Evolutionary conservation across 495 filamentous ascomycete genomes (phyloP), one percentile per base, ranked within the genome.

Genomic region (Neurospora tetrasperma): DNA sequence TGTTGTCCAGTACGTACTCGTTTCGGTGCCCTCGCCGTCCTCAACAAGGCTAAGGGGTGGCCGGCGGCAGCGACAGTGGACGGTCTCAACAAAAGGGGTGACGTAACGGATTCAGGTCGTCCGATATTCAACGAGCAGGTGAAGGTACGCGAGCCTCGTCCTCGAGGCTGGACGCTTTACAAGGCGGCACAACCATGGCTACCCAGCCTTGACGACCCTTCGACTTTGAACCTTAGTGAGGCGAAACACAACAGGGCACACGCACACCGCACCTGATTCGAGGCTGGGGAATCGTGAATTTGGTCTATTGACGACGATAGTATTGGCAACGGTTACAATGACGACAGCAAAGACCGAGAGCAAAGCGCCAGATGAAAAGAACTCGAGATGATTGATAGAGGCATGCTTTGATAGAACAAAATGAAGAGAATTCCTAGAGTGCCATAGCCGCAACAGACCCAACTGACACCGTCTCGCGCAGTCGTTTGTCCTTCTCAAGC

Each of bases 391-490:
- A 62, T 31, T 18, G 14, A 35, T 18, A 35, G 11, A 38, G 4
- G 35, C 35, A 38, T 38, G 35, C 35, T 38, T 38, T 38, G 35
- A 38, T 38, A 38, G 5, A 27, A 23, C n/a, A 54, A 14, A 14
- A 27, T 10, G 10, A 23, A 54, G 10, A 54, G 20, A 54, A 1
- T 10, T 5, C 3, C 14, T 66, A 66, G 14, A 62, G 54, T 2
- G 54, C 54, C 54, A 62, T 62, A 9, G 54, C 54, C 38, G 74
- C 31, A 48, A 80, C 40, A 10, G 91, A 90, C n/a, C 92, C 92
- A 69, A 95, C 90, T 71, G 82, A 83, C 7, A 95, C 90, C 71
- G 77, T 74, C 78, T 90, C 88, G 73, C 85, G 82, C 39, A 80
- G 74, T 72, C 73, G 80, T 75, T 84, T 75, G 69, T 81, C 77